A percentile compares a stretch with the other conserved stretches of the same genome.
These are phyloP conservation scores for Ampelocalamus luodianensis DNA, from an alignment of 176 grass and related monocot genomes.

Conservation along the genomic window DNA sequence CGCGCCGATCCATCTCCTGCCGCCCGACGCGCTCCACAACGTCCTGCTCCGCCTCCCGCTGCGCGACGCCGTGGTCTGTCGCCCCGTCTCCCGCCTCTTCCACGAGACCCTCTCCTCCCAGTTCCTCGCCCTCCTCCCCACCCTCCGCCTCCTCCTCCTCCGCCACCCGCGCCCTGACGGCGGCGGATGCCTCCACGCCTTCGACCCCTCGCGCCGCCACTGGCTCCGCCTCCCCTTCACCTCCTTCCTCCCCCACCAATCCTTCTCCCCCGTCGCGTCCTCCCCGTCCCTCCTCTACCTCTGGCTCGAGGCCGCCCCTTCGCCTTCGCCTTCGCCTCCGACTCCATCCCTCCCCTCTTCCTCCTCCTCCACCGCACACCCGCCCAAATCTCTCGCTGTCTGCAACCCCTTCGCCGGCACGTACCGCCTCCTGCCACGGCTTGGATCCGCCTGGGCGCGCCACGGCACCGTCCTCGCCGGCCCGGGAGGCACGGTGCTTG, in stretches of 20 bases:
- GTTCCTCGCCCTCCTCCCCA: constrained; percentile 56
- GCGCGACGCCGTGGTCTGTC: constrained; percentile 75
- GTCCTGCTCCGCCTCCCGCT: constrained; percentile 77
- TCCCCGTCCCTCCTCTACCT: constrained; percentile 93
- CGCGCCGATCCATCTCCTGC: constrained; percentile 77
- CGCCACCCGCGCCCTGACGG: constrained; percentile 75
- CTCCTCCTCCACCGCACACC: constrained; percentile 40
- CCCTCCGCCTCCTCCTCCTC: constrained; percentile 70
- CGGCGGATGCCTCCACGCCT: constrained; percentile 75
- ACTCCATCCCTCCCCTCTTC: constrained; percentile 16
- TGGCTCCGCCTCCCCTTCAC: constrained; percentile 89
- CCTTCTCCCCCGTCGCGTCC: constrained; percentile 85
- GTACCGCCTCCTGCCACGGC: constrained; percentile 76
- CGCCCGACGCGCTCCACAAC: constrained; percentile 80
- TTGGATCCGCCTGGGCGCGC: constrained; percentile 97
- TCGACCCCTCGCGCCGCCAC: constrained; percentile 67
- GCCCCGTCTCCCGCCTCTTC: constrained; percentile 69
- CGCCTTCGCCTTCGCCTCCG: constrained; percentile 14
- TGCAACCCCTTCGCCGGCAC: constrained; percentile 88
- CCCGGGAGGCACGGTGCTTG: constrained; percentile 63
- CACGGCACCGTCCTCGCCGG: constrained; percentile 97
- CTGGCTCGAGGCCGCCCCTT: constrained; percentile 63
- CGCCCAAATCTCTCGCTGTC: constrained; percentile 77
- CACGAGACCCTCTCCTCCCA: constrained; percentile 54
- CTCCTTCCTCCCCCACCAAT: constrained; percentile 82